Conservation (phyloP, 2,329 filamentous ascomycete genomes). For the Teratosphaeriaceae sp. region DNA sequence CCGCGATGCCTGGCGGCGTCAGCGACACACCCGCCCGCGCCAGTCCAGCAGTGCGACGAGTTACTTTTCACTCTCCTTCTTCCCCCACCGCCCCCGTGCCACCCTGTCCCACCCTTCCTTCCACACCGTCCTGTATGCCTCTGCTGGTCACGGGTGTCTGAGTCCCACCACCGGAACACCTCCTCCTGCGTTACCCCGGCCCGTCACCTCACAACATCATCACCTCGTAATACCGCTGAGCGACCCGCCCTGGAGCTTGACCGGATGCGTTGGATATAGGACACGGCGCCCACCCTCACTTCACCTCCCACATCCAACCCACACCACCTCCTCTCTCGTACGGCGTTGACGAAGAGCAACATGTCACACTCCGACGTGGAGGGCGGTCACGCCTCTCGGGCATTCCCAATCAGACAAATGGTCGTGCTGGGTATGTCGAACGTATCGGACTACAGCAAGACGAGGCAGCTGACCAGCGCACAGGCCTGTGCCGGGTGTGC, state of each 20-base stretch:
- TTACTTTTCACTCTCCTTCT: constrained; percentile 1
- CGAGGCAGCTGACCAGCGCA: constrained; percentile 12
- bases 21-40: constrained; percentile 41
- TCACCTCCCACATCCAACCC: neutral
- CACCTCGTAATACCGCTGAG: neutral
- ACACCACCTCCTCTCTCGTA: neutral
- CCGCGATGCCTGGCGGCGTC: constrained; percentile 28
- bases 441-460: neutral
- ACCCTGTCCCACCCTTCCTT: neutral
- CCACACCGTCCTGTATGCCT: constrained; percentile 5
- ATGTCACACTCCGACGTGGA: constrained; percentile 12
- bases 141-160: constrained; percentile 1
- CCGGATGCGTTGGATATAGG: neutral
- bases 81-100: constrained; percentile 1
- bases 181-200: neutral
- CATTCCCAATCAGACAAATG: constrained; percentile 54
- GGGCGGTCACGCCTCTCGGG: constrained; percentile 19
- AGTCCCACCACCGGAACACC: constrained; percentile 6
- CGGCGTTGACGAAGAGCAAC: constrained; percentile 4
- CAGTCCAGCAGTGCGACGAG: constrained; percentile 28
- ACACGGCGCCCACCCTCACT: neutral
- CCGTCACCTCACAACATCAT: constrained; percentile 1
- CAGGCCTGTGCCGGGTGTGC: constrained; percentile 85
- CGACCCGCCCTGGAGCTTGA: no score
- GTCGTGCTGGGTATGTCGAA: constrained; percentile 45